Evolutionary conservation across 176 grass and related monocot genomes (phyloP), one percentile per base, ranked within the genome.

Genomic region (Bolboschoenus planiculmis): DNA sequence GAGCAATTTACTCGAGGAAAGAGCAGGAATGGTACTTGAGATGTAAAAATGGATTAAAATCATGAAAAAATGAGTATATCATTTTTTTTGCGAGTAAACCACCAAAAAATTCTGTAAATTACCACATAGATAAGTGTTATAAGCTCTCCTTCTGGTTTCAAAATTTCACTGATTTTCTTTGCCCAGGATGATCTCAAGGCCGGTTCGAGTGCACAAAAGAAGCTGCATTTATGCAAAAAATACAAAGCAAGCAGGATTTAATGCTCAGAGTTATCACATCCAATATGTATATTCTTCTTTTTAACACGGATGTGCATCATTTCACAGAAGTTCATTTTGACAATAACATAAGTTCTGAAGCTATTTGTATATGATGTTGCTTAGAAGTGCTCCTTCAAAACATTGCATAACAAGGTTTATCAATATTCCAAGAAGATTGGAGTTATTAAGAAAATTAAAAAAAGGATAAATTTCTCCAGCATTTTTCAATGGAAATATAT

Each of bases 101-200:
- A 26, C 70, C 42, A 9, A 42, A 42, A 63, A 1, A 65, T 50
- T 81, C 83, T 47, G 39, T 24, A 27, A n/a, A 53, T 87, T 35
- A 98, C 96, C 89, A 98, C 78, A 90, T 90, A 91, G 66, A 98
- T 93, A 80, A 95, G 90, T 31, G 96, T 91, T 40, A 95, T 90
- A 87, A 95, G 92, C 68, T 98, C 89, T 70, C 96, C 92, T 70
- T 89, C 89, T 83, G 87, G 92, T 88, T 98, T 98, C 78, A 98
- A 89, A 86, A 93, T 85, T 56, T 81, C 66, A 27, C 47, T 76
- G 75, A 95, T 70, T 83, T 88, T 87, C 80, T 88, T 83, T 83
- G 92, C 92, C 96, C 96, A 95, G 85, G 84, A 79, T 78, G 65
- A 35, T 87, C 90, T 91, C 86, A 98, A 83, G 82, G 54, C 77